Evolutionary conservation across 129 eudicot genomes (phyloP), one percentile per base, ranked within the genome.

Genomic region (Artemisia argyi): DNA sequence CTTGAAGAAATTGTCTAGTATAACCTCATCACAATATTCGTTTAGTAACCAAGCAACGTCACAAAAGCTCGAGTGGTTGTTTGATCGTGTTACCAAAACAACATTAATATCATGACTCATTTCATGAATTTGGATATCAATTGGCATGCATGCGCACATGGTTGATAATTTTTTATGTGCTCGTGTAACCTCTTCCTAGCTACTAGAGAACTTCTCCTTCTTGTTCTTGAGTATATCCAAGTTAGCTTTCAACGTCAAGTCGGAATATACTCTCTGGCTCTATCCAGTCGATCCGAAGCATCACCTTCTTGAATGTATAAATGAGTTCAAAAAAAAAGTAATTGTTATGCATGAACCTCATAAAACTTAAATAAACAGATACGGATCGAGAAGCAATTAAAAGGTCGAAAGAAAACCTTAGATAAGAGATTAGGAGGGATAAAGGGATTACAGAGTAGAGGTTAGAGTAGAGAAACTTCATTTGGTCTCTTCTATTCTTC

Each of bases 401-500:
- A 28, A 28, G 2, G 16, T 49, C 6, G 8, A 19, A 18, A 17
- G 3, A 1, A 67, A 4, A 47, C 57, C 18, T 52, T 52, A 2
- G n/a, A 12, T 18, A 52, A 12, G 57, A 14, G 5, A 52, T 16
- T 52, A 11, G 5, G 57, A 52, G 57, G 57, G 56, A 89, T 69
- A 50, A 51, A 26, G 57, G 86, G 96, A 17, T 74, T 39, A 61
- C n/a, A n/a, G n/a, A n/a, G n/a, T n/a, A n/a, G n/a, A n/a, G n/a
- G n/a, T n/a, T 28, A 3, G 81, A 62, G 61, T 79, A 86, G n/a
- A 89, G 91, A 42, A 32, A 54, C 76, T 84, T 89, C 89, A 86
- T 73, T 0, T 80, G 80, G 65, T 84, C 74, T 60, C 96, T 83
- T 39, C 96, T 64, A 20, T 83, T 86, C 76, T 86, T 89, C 81